A percentile compares a stretch with the other conserved stretches of the same genome.
Conservation (phyloP, 2,329 filamentous ascomycete species). For the Ophiostoma triangulosporum region DNA sequence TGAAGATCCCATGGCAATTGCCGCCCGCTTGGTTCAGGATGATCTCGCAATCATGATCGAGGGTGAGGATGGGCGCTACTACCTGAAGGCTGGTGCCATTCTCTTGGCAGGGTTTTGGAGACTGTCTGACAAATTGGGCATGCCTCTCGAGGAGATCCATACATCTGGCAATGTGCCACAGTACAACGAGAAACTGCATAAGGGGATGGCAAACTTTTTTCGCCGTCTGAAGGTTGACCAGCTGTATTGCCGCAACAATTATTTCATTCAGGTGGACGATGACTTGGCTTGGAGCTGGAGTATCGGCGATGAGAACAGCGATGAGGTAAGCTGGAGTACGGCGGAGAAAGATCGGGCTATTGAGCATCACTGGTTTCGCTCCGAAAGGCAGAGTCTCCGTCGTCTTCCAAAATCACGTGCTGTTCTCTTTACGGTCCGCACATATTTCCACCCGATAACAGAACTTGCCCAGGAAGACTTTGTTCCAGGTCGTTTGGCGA, state of each 20-base stretch:
- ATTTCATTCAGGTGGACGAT: slow-evolving; percentile 1
- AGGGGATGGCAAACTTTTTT: background rate
- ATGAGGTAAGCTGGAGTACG: background rate
- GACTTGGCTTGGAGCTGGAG: slow-evolving; percentile 1
- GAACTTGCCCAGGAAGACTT: background rate
- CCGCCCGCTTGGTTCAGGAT: background rate
- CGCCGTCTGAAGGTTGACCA: background rate
- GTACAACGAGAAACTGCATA: slow-evolving; percentile 1
- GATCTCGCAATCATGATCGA: background rate
- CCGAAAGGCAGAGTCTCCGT: background rate
- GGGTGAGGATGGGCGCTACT: background rate
- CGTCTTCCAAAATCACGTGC: background rate
- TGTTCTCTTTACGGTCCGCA: background rate
- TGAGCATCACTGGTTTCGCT: background rate
- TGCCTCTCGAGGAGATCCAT: background rate
- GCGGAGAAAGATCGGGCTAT: slow-evolving; percentile 1
- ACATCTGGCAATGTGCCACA: background rate
- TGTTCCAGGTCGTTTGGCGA: background rate
- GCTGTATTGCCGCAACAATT: background rate
- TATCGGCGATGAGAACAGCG: background rate
- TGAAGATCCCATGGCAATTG: slow-evolving; percentile 1
- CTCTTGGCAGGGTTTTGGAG: background rate
- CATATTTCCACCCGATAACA: background rate
- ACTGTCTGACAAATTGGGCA: background rate
- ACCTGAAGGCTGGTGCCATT: background rate